Evolutionary conservation across 805 yeast species (phyloP), one percentile per base, ranked within the genome.

Genomic region (Kuraishia cidri): DNA sequence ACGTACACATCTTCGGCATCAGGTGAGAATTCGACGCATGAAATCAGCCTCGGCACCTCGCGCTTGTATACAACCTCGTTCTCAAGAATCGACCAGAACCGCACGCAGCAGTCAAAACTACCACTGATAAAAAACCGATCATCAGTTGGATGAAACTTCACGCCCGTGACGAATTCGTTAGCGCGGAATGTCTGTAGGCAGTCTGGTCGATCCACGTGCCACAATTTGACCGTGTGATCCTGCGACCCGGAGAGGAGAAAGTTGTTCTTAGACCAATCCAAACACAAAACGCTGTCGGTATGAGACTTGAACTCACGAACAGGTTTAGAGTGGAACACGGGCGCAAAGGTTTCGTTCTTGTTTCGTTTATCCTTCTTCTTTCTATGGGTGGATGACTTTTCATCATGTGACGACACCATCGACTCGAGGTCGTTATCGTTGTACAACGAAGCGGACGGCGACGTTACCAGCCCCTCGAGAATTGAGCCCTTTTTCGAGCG

Each of bases 181-280:
- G 85, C 88, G 9, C 55, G 50, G 45, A 82, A 87, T 1, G 75
- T 65, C 30, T 79, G 68, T 12, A 88, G 58, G 32, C 85, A 75
- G 11, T 61, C 66, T 2, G 56, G 58, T 31, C 88, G 65, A 25
- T 82, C 84, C 9, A 80, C 69, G 52, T 88, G 94, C 96, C 97
- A 88, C 30, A 88, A 58, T 41, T 73, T 72, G 2, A 77, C 94
- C 0, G 94, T 79, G 40, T 73, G 69, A 55, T 88, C 97, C 79
- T 83, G 81, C 2, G 94, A 81, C 3, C 92, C 78, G 0, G 92
- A 67, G 1, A 86, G 50, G 20, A 90, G 50, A 44, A 88, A 88
- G 49, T 79, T 79, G 55, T 86, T 87, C 44, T 79, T 79, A 32
- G 94, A 80, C 97, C 97, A 88, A 45, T 83, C 84, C 22, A 88